Evolutionary conservation across 2,329 filamentous ascomycete genomes (phyloP), one percentile per base, ranked within the genome.

Genomic region (Lasiodiplodia citricola): DNA sequence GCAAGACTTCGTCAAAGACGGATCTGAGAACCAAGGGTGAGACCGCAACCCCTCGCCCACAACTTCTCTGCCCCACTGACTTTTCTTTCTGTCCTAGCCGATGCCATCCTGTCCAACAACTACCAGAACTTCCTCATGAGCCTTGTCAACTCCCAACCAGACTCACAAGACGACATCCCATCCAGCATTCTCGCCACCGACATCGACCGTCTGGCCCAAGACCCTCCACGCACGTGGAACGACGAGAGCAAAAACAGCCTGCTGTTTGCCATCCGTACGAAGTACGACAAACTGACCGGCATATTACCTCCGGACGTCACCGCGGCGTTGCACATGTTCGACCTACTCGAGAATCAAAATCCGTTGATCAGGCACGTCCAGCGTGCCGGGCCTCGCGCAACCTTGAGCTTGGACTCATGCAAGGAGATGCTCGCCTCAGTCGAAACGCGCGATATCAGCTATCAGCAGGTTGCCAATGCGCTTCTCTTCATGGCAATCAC

Each of bases 11-110:
- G n/a, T 88, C 88, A 51, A 93, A 92, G 74, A 83, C 89, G 69
- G 94, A 97, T 78, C 83, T 99, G 66, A 92, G 93, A 76, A 91
- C 91, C 5, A 98, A 97, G 88, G 95, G 95, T 97, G 81, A 76
- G 83, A 60, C 54, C 58, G 47, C 51, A 18, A 44, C 41, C 44
- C 35, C n/a, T 25, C 7, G 23, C 44, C 18, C 13, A 18, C n/a
- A n/a, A 5, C 8, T 28, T n/a, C 58, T 31, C 16, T 14, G 13
- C 25, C 52, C 37, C 50, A 44, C 66, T 66, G 37, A 68, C 50
- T 73, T 77, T 69, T 77, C 69, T 13, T 16, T 60, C n/a, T n/a
- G 44, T 25, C 21, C 64, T 74, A 97, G 95, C 94, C 73, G 94
- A 97, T 80, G 91, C 92, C n/a, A 94, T 97, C 69, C 84, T 97